Evolutionary conservation across 73 alveolate genomes (phyloP), one percentile per base, ranked within the genome.

Genomic region (Paramecium octaurelia): DNA sequence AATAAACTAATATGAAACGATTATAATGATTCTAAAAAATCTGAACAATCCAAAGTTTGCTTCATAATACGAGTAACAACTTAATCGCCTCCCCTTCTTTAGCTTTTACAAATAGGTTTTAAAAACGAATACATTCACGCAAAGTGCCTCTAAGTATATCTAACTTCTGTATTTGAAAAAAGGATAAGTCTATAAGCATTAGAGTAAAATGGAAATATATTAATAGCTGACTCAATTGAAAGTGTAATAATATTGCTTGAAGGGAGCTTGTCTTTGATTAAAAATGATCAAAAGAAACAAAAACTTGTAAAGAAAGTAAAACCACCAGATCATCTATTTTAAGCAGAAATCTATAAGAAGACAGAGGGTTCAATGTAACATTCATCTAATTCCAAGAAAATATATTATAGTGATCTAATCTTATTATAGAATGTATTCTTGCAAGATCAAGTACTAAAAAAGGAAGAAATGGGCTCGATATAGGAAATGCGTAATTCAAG

Each of bases 151-250:
- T 38, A 73, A 73, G 27, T 73, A 29, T n/a, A 73, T 73, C 40
- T 9, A 73, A 73, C 59, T 40, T 31, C 14, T 38, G 1, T 73
- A 73, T 73, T 18, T 73, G 10, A 73, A 73, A 43, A 73, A 73
- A 40, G 87, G 87, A 36, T 73, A 73, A 36, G 87, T 73, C 8
- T 38, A 35, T 73, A 73, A 73, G 14, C 87, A 73, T 73, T 35
- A 35, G 10, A 38, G 87, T 73, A 73, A 14, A 18, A 5, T 73
- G 0, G 2, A 3, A 12, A 10, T 29, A 34, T 73, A 73, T 35
- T 18, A 73, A 73, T n/a, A 64, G 87, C 36, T 73, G 87, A 73
- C n/a, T 16, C 59, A 2, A 38, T 73, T 31, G 87, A 73, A 29
- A 34, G 34, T 73, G 59, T 73, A 34, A 2, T 73, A 16, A 36